A percentile compares a stretch with the other conserved stretches of the same genome.
Evolutionary conservation across 345 rosid species (phyloP).

Genomic region (Salix brachista): DNA sequence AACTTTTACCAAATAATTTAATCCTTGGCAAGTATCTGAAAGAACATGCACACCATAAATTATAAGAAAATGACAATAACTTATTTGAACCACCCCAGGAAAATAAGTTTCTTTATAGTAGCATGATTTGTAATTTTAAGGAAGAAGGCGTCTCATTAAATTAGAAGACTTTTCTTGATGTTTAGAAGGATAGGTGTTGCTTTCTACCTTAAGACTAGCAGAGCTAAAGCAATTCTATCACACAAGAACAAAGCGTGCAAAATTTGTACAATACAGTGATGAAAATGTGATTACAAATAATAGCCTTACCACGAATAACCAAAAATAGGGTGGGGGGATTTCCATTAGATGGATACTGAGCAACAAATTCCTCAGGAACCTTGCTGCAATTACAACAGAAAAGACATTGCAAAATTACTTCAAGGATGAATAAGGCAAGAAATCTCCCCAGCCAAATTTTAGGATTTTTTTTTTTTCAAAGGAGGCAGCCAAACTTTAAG

Average conservation of each 20-base stretch:
- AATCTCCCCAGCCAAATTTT: background rate
- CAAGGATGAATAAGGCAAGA: background rate
- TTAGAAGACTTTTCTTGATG: background rate
- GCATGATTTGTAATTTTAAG: background rate
- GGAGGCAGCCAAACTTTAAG: background rate
- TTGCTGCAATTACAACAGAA: constrained; percentile 53
- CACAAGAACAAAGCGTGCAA: background rate
- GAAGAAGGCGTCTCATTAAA: background rate
- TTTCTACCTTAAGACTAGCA: background rate
- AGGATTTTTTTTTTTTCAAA: background rate
- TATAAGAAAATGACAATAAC: background rate
- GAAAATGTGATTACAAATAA: background rate
- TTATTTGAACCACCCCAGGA: background rate
- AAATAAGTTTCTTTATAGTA: background rate
- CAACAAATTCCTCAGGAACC: constrained; percentile 73
- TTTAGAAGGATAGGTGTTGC: background rate
- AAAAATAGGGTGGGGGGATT: constrained; percentile 89
- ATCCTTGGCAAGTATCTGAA: constrained; percentile 2
- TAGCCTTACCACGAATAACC: constrained; percentile 64
- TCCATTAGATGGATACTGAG: constrained; percentile 78
- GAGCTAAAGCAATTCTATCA: background rate
- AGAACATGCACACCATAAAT: background rate
- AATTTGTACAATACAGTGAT: background rate
- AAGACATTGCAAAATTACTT: constrained; percentile 1
- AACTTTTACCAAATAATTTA: background rate